These are phyloP conservation scores for Citrus maxima DNA, from an alignment of 345 rosid genomes.

Conservation along the genomic window DNA sequence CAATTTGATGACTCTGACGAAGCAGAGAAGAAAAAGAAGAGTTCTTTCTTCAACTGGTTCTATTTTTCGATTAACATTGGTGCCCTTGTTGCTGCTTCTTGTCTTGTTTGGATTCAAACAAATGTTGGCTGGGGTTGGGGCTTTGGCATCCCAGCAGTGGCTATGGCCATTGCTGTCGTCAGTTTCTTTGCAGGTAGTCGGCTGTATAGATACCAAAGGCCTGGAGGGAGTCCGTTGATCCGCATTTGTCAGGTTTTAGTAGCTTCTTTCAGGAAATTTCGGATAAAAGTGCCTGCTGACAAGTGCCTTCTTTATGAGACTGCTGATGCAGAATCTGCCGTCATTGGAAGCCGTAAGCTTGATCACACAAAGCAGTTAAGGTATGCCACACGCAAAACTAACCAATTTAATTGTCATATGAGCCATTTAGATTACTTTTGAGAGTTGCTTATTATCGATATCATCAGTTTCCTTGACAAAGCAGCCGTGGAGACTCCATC, in stretches of 20 bases:
- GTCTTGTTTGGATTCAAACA: slow-evolving; percentile 55
- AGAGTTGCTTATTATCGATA: not conserved
- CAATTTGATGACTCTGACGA: slow-evolving; percentile 49
- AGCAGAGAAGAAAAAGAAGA: slow-evolving; percentile 38
- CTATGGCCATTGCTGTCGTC: slow-evolving; percentile 45
- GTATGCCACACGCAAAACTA: slow-evolving; percentile 7
- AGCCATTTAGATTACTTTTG: not conserved
- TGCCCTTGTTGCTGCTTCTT: slow-evolving; percentile 42
- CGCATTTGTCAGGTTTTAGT: slow-evolving; percentile 44
- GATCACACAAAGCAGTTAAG: slow-evolving; percentile 35
- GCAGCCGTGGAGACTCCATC: slow-evolving; percentile 29
- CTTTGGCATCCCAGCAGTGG: slow-evolving; percentile 48
- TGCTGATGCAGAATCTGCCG: slow-evolving; percentile 26
- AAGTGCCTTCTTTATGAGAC: slow-evolving; percentile 32
- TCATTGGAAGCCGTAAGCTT: slow-evolving; percentile 45
- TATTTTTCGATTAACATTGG: slow-evolving; percentile 49
- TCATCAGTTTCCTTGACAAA: slow-evolving; percentile 41
- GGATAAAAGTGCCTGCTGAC: slow-evolving; percentile 27
- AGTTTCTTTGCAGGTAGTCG: slow-evolving; percentile 48
- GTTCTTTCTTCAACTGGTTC: slow-evolving; percentile 61
- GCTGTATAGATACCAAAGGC: slow-evolving; percentile 46
- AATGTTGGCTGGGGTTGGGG: slow-evolving; percentile 58
- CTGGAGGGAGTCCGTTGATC: slow-evolving; percentile 51
- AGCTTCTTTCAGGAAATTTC: slow-evolving; percentile 33
- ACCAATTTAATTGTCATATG: not conserved